These are phyloP conservation scores for Ophiostoma himal-ulmi DNA, from an alignment of 2,329 filamentous ascomycete species.

Conservation along the genomic window DNA sequence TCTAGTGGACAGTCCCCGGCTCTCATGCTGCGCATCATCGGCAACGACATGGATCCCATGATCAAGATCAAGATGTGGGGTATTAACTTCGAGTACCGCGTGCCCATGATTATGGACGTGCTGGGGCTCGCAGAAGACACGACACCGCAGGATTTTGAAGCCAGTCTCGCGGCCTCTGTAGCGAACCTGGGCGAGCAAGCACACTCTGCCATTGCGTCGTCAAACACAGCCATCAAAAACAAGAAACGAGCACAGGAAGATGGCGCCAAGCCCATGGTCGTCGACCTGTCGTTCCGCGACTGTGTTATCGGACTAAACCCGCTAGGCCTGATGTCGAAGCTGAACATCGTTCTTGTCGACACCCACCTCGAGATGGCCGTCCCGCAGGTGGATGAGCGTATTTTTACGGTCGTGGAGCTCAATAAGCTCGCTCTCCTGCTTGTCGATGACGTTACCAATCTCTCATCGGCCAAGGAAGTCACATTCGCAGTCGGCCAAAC, in stretches of 20 bases:
- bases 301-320: conserved; percentile 83
- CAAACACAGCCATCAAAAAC: conserved; percentile 26
- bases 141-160: conserved; percentile 66
- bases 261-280: conserved; percentile 51
- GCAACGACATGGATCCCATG: conserved; percentile 88
- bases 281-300: conserved; percentile 73
- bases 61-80: conserved; percentile 85
- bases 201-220: conserved; percentile 42
- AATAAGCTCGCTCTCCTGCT: conserved; percentile 78
- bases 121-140: conserved; percentile 63
- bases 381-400: conserved; percentile 54
- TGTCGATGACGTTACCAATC: conserved; percentile 63
- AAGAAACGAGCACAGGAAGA: neutral
- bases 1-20: conserved; percentile 41
- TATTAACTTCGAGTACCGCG: conserved; percentile 78
- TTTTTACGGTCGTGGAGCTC: conserved; percentile 60
- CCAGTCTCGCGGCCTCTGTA: conserved; percentile 71
- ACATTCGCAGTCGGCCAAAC: conserved; percentile 35
- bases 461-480: conserved; percentile 34
- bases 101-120: conserved; percentile 74
- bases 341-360: conserved; percentile 72
- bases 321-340: conserved; percentile 65
- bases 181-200: conserved; percentile 65
- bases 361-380: conserved; percentile 64
- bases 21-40: conserved; percentile 83